Base-by-base conservation (phyloP, 2,329 filamentous ascomycete species). In the Fusarium heterosporum region DNA sequence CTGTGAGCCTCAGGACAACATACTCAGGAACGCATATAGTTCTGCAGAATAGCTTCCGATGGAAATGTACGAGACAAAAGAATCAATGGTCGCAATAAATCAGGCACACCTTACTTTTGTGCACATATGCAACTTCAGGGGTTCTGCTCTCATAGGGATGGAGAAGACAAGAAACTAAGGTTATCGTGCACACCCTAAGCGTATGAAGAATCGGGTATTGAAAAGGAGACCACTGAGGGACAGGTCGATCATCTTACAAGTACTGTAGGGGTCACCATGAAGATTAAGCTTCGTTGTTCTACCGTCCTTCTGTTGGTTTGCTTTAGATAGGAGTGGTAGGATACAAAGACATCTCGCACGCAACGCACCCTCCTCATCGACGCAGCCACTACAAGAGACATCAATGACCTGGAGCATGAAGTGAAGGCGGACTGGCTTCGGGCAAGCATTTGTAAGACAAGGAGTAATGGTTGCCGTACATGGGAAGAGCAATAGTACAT, bases 1-100 rank as follows among this genome's bases (percentile, higher is more conserved):
- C 28, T 55, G 42, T 30, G 38, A 51, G 64, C 60, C 55, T 61
- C 61, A 65, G 55, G 64, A 48, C 48, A 36, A 16, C 32, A 61
- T 42, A 25, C 28, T 41, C 28, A 32, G 49, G 36, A 17, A 60
- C 17, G 36, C 29, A 38, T 25, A 16, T n/a, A 36, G 34, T 5
- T 9, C 8, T 10, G n/a, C 4, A 36, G 34, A 17, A 36, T 9
- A n/a, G 16, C 34, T n/a, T 36, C 16, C 10, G 8, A n/a, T n/a
- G 34, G 34, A 36, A 4, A 36, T 36, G 8, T 29, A 29, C 28
- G 8, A 29, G 13, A 10, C 22, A 9, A 36, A n/a, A n/a, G 11
- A 36, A 36, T 3, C 10, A 10, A 17, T 36, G 16, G 4, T 2
- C n/a, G n/a, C 13, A n/a, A 36, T 16, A n/a, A 36, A 36, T n/a